Evolutionary conservation across 2,329 filamentous ascomycete species (phyloP).

Genomic region (Penicillium sclerotiorum): DNA sequence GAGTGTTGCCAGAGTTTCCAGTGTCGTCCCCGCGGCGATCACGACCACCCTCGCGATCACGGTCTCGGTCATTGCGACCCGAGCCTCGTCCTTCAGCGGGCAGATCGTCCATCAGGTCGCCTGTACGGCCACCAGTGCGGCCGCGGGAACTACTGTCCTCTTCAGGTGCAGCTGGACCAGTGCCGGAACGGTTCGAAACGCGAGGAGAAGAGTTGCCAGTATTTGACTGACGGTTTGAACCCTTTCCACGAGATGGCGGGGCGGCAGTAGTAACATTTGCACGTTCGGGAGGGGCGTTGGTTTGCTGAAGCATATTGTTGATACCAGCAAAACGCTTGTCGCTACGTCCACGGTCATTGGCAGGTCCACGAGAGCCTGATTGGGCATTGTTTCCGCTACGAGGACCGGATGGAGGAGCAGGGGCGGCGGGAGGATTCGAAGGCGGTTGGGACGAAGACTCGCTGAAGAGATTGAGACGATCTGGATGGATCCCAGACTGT

Average conservation of each 20-base stretch:
- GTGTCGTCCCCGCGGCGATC: slow-evolving; percentile 34
- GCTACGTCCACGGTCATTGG: slow-evolving; percentile 44
- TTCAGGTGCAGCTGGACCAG: slow-evolving; percentile 31
- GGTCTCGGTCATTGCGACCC: slow-evolving; percentile 32
- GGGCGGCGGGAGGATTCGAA: slow-evolving; percentile 3
- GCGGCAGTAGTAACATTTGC: slow-evolving; percentile 33
- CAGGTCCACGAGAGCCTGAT: slow-evolving; percentile 40
- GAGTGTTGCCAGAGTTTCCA: slow-evolving; percentile 26
- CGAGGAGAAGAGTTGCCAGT: slow-evolving; percentile 37
- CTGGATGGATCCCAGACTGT: slow-evolving; percentile 56
- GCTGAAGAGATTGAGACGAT: slow-evolving; percentile 52
- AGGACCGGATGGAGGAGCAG: slow-evolving; percentile 44
- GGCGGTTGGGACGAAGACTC: slow-evolving; percentile 22
- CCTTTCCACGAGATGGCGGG: slow-evolving; percentile 44
- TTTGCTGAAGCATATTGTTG: slow-evolving; percentile 52
- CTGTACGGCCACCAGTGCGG: slow-evolving; percentile 33
- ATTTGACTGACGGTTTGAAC: slow-evolving; percentile 38
- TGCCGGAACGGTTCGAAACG: slow-evolving; percentile 32
- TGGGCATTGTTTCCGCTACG: slow-evolving; percentile 41
- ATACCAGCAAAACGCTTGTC: slow-evolving; percentile 52
- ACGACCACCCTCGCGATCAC: slow-evolving; percentile 35
- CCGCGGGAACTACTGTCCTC: slow-evolving; percentile 29
- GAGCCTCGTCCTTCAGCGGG: slow-evolving; percentile 36
- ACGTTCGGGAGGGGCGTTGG: slow-evolving; percentile 37
- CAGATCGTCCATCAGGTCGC: slow-evolving; percentile 40